Percentiles rank a stretch among this genome's conserved stretches.
These are phyloP conservation scores for Azolla pinnata DNA, from an alignment of 75 land plant genomes.

Conservation along the genomic window DNA sequence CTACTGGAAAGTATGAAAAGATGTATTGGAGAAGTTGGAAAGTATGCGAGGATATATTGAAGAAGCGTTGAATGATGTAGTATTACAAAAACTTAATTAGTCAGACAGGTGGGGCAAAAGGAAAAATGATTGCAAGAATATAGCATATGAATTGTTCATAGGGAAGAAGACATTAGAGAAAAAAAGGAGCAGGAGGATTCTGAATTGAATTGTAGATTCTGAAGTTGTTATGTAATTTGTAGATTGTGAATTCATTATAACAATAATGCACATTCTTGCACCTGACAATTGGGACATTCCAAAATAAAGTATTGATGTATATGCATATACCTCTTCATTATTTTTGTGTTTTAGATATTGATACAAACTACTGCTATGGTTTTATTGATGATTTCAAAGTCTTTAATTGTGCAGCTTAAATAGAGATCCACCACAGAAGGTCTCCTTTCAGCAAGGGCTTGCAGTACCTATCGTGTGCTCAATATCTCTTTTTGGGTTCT, in stretches of 20 bases:
- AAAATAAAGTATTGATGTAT: background rate
- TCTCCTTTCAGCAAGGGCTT: constrained; percentile 35
- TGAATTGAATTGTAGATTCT: too few relatives aligned
- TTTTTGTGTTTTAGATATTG: background rate
- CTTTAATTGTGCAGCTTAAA: constrained; percentile 23
- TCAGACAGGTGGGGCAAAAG: too few relatives aligned
- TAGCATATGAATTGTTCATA: too few relatives aligned
- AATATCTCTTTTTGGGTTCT: constrained; percentile 37
- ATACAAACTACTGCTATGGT: background rate
- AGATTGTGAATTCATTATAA: background rate
- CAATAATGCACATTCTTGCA: background rate
- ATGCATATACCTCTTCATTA: background rate
- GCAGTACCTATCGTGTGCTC: constrained; percentile 33
- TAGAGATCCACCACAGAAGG: constrained; percentile 29
- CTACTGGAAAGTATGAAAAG: too few relatives aligned
- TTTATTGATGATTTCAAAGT: background rate
- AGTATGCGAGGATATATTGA: too few relatives aligned
- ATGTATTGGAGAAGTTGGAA: too few relatives aligned
- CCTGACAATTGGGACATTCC: background rate
- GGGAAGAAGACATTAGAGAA: too few relatives aligned
- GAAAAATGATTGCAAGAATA: too few relatives aligned
- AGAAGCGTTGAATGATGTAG: too few relatives aligned
- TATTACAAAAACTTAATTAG: too few relatives aligned
- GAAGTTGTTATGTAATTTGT: background rate
- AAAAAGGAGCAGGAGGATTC: too few relatives aligned